Evolutionary conservation across 306 rosid species (phyloP).

Genomic region (Quercus robur): DNA sequence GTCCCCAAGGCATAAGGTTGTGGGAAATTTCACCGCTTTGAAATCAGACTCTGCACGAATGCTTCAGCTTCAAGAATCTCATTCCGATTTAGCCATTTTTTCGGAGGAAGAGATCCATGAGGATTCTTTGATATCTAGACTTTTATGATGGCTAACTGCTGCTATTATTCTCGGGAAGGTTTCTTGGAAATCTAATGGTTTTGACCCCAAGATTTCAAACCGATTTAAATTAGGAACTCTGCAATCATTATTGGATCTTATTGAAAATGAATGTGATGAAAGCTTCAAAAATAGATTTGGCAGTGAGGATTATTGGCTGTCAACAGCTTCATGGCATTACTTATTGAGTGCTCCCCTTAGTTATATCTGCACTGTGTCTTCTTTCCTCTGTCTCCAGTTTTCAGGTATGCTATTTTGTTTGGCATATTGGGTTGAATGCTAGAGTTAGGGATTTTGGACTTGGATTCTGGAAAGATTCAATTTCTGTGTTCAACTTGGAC

Average conservation of each 20-base stretch:
- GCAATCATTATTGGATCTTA: conserved; percentile 42
- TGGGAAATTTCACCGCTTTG: conserved; percentile 67
- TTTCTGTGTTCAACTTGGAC: no score
- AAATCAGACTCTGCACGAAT: conserved; percentile 38
- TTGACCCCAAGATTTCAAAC: conserved; percentile 25
- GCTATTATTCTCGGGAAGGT: conserved; percentile 60
- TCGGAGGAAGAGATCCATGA: conserved; percentile 31
- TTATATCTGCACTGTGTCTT: conserved; percentile 74
- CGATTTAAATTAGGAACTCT: conserved; percentile 35
- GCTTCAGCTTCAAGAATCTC: conserved; percentile 32
- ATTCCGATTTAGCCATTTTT: conserved; percentile 15
- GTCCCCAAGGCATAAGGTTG: conserved; percentile 26
- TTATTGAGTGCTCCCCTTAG: conserved; percentile 9
- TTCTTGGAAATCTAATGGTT: conserved; percentile 26
- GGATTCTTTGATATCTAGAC: conserved; percentile 41
- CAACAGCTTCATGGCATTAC: no score
- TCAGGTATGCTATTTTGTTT: conserved; percentile 42
- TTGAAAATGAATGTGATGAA: conserved; percentile 30
- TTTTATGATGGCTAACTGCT: conserved; percentile 74
- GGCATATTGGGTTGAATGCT: background rate
- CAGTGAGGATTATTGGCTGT: conserved; percentile 50
- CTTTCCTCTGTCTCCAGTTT: conserved; percentile 30
- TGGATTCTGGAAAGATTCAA: background rate
- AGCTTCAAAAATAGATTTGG: conserved; percentile 32
- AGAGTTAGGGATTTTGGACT: background rate